A percentile compares a stretch with the other conserved stretches of the same genome.
Conservation (phyloP, 2,329 filamentous ascomycete genomes). For the Pyrenophora seminiperda region DNA sequence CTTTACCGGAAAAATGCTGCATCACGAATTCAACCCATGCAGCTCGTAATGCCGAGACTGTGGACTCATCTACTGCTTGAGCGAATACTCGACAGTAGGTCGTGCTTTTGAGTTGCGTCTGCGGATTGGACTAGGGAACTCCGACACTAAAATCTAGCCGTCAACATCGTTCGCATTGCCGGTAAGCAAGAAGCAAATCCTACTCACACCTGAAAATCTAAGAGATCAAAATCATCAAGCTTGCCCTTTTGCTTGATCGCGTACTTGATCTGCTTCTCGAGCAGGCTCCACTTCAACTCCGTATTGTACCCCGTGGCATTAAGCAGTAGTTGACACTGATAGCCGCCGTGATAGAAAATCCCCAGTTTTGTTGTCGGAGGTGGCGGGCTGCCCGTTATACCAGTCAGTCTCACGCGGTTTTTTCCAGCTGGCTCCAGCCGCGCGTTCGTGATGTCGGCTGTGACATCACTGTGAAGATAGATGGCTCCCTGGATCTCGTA, state of each 20-base stretch:
- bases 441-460: slow-evolving; percentile 47
- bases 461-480: slow-evolving; percentile 55
- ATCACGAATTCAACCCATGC: slow-evolving; percentile 35
- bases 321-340: slow-evolving; percentile 47
- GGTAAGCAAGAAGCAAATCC: no score
- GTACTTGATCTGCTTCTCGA: slow-evolving; percentile 55
- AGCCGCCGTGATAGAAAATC: slow-evolving; percentile 48
- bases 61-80: slow-evolving; percentile 27
- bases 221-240: slow-evolving; percentile 52
- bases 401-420: slow-evolving; percentile 46
- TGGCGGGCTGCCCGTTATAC: slow-evolving; percentile 48
- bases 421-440: slow-evolving; percentile 38
- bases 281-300: slow-evolving; percentile 55
- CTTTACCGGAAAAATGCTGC: slow-evolving; percentile 43
- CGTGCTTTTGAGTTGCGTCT: slow-evolving; percentile 38
- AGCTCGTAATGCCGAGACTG: slow-evolving; percentile 31
- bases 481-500: slow-evolving; percentile 56
- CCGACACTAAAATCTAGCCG: no score
- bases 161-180: no score
- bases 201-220: slow-evolving; percentile 65
- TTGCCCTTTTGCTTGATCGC: slow-evolving; percentile 49
- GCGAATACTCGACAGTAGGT: slow-evolving; percentile 43
- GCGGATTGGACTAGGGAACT: slow-evolving; percentile 34
- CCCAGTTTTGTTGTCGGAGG: slow-evolving; percentile 51
- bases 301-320: slow-evolving; percentile 53